These are phyloP conservation scores for Phytophthora sp. DNA, from an alignment of 352 stramenopile genomes.

Conservation along the genomic window DNA sequence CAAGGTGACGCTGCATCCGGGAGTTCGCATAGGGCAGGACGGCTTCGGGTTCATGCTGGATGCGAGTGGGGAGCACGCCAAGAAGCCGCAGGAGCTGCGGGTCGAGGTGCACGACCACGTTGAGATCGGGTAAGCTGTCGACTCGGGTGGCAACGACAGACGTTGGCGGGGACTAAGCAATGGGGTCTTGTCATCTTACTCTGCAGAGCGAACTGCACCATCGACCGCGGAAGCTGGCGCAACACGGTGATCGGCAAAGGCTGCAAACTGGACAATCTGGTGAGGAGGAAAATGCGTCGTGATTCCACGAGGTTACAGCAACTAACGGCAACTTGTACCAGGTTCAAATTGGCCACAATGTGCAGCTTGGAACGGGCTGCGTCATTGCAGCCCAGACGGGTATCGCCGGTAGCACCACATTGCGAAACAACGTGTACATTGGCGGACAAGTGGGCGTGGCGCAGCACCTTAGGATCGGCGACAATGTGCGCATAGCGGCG, in stretches of 20 bases:
- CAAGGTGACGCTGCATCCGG: conserved; percentile 75
- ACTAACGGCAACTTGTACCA: conserved; percentile 23
- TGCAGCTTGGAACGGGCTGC: conserved; percentile 73
- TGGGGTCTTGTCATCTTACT: neutral
- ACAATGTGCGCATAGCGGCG: conserved; percentile 85
- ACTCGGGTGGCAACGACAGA: no score
- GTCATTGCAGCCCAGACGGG: conserved; percentile 83
- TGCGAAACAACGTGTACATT: conserved; percentile 78
- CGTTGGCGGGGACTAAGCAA: no score
- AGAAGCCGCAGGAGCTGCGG: conserved; percentile 82
- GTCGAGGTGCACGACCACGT: conserved; percentile 85
- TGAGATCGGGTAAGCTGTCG: conserved; percentile 68
- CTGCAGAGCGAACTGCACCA: conserved; percentile 72
- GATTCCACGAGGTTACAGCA: neutral
- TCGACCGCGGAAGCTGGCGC: conserved; percentile 87
- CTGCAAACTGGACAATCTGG: conserved; percentile 87
- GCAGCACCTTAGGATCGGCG: conserved; percentile 79
- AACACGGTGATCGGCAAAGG: conserved; percentile 75
- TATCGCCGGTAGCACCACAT: conserved; percentile 82
- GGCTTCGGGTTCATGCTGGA: conserved; percentile 85
- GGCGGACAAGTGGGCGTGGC: conserved; percentile 86
- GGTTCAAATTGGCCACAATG: conserved; percentile 90
- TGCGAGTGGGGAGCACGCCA: conserved; percentile 59
- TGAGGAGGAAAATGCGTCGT: conserved; percentile 15
- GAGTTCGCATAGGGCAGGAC: conserved; percentile 77